Evolutionary conservation across 495 filamentous ascomycete genomes (phyloP).

Genomic region (Hypomontagnella monticulosa): DNA sequence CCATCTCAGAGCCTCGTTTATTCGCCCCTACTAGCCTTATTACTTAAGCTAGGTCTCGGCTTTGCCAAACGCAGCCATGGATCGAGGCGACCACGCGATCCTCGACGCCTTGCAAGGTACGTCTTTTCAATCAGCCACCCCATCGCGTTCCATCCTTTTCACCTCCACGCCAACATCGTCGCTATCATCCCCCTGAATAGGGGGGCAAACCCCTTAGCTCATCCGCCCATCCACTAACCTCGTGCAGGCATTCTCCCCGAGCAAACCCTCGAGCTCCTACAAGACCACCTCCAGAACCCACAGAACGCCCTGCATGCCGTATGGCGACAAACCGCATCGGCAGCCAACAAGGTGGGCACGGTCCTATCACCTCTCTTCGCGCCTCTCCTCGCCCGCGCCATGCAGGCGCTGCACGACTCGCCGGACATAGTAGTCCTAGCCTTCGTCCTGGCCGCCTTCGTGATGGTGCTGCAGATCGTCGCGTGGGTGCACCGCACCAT

Average conservation of each 20-base stretch:
- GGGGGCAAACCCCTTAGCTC: conserved; percentile 1
- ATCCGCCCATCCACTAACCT: not conserved
- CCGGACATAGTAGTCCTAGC: conserved; percentile 70
- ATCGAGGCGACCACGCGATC: conserved; percentile 36
- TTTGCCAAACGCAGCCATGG: conserved; percentile 26
- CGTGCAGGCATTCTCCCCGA: conserved; percentile 53
- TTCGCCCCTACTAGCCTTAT: not conserved
- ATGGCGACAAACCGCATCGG: conserved; percentile 38
- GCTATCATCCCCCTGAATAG: not conserved
- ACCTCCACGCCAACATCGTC: not conserved
- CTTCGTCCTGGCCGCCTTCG: conserved; percentile 60
- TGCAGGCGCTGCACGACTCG: conserved; percentile 48
- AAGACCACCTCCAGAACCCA: conserved; percentile 51
- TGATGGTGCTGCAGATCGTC: conserved; percentile 73
- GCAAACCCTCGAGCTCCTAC: conserved; percentile 46
- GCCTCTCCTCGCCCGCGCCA: conserved; percentile 60
- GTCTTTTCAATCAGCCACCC: conserved; percentile 1
- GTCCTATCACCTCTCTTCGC: conserved; percentile 47
- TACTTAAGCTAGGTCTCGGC: not conserved
- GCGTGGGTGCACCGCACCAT: conserved; percentile 71
- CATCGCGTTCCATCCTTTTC: not conserved
- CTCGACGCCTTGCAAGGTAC: conserved; percentile 42
- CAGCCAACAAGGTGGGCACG: conserved; percentile 48
- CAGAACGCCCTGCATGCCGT: conserved; percentile 48
- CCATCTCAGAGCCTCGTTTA: not conserved